Conservation (phyloP, 2,329 filamentous ascomycete genomes). For the Escovopsis sp. region DNA sequence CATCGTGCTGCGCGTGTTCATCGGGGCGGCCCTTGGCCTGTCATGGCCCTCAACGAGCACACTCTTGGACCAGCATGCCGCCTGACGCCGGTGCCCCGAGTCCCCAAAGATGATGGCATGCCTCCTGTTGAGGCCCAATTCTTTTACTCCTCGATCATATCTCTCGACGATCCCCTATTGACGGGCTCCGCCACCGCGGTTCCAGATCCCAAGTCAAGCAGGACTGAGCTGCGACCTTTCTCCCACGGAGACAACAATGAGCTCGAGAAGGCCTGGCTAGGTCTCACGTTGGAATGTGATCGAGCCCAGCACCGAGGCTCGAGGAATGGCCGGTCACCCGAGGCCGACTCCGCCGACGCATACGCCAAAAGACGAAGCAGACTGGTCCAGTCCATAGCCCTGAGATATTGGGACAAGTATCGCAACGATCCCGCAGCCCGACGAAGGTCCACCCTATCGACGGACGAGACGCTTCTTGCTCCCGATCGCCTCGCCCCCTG, state of each 20-base stretch:
- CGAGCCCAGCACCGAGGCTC: constrained; percentile 30
- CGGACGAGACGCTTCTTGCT: constrained; percentile 16
- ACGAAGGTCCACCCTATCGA: constrained; percentile 16
- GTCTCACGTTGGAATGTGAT: constrained; percentile 36
- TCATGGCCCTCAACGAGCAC: constrained; percentile 22
- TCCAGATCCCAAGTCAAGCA: constrained; percentile 36
- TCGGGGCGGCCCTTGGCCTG: background rate
- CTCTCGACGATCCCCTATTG: constrained; percentile 81
- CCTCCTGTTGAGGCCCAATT: constrained; percentile 57
- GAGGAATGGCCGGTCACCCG: constrained; percentile 6
- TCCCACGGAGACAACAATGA: constrained; percentile 64
- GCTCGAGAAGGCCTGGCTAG: constrained; percentile 64
- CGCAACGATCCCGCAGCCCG: constrained; percentile 20
- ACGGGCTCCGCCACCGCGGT: constrained; percentile 37
- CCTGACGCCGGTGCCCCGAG: constrained; percentile 30
- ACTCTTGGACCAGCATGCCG: constrained; percentile 47
- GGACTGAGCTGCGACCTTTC: constrained; percentile 60
- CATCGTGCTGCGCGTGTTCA: background rate
- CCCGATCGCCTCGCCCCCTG: constrained; percentile 23
- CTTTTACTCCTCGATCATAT: constrained; percentile 70
- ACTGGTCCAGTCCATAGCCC: constrained; percentile 29
- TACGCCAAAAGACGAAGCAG: constrained; percentile 11
- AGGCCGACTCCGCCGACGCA: constrained; percentile 19
- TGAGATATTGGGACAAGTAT: constrained; percentile 33
- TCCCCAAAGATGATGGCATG: constrained; percentile 28